phyloP scores from a whole-genome alignment of 2,329 filamentous ascomycete species.

The Aspergillus fumigatus region DNA sequence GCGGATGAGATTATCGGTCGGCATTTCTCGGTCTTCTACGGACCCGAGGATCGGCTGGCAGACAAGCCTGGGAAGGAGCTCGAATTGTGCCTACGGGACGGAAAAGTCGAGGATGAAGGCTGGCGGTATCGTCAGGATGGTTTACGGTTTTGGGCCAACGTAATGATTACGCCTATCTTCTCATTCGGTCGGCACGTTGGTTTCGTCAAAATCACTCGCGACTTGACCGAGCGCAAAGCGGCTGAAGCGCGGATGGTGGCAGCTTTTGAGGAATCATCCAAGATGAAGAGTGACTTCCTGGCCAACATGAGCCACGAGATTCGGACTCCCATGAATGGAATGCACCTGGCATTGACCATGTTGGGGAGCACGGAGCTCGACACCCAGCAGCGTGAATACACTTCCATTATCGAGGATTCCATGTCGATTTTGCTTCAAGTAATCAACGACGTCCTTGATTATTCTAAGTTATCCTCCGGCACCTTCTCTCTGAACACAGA shows the following conservation, averaged over 20 bases:
- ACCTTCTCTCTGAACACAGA: slow-evolving; percentile 54
- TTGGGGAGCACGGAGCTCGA: slow-evolving; percentile 52
- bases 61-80: slow-evolving; percentile 52
- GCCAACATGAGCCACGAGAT: slow-evolving; percentile 64
- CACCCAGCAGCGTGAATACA: slow-evolving; percentile 52
- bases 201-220: slow-evolving; percentile 56
- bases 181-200: slow-evolving; percentile 51
- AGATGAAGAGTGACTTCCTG: slow-evolving; percentile 58
- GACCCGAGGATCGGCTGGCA: slow-evolving; percentile 45
- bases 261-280: slow-evolving; percentile 60
- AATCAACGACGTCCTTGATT: slow-evolving; percentile 65
- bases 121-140: slow-evolving; percentile 58
- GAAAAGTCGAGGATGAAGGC: slow-evolving; percentile 55
- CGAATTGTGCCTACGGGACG: slow-evolving; percentile 50
- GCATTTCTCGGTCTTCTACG: slow-evolving; percentile 57
- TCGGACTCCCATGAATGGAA: slow-evolving; percentile 61
- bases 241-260: slow-evolving; percentile 52
- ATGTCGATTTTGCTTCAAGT: slow-evolving; percentile 56
- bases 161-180: slow-evolving; percentile 55
- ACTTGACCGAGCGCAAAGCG: slow-evolving; percentile 53
- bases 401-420: slow-evolving; percentile 56
- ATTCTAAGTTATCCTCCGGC: slow-evolving; percentile 59
- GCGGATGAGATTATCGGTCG: slow-evolving; percentile 53
- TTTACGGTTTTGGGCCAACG: slow-evolving; percentile 58
- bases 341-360: slow-evolving; percentile 56